Evolutionary conservation across 2,329 filamentous ascomycete genomes (phyloP), one percentile per base, ranked within the genome.

Genomic region (Fusarium stilboides): DNA sequence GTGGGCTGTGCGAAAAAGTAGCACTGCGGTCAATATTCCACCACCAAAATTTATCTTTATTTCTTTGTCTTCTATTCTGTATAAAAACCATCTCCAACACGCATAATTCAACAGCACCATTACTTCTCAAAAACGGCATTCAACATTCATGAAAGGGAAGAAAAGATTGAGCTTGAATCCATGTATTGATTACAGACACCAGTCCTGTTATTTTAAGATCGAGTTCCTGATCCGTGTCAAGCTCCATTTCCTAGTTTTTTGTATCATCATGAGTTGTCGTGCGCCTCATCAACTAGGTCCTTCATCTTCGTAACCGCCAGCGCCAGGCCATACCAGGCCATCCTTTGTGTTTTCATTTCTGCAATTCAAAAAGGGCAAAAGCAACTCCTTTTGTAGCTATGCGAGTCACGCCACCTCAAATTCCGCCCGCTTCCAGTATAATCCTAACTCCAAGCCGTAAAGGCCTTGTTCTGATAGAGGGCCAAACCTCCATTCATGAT

Each of bases 371-470:
- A 71, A 50, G 52, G 54, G 42, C 44, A 59, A 72, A 68, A 74
- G 59, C 63, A 63, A 72, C 62, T 63, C 58, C 62, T 62, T 56
- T 58, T 61, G 58, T 50, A 62, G 43, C 59, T 58, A 64, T 57
- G 61, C 46, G 58, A 69, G 62, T 47, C 61, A 56, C 51, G 57
- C 56, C 49, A 62, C 51, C 58, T 31, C 28, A 13, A 70, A 68
- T 51, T 57, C 55, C 63, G 52, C 51, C 69, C 55, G 63, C 71
- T 54, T 70, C 55, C 69, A 71, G 74, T 71, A 68, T 62, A 70
- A 73, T 64, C 73, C 73, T 72, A 75, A 75, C 73, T 75, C 73
- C 73, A 36, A 64, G 70, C 70, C 60, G 15, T 49, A 28, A 34
- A 59, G 61, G 61, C 61, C 60, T 72, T 40, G 26, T 55, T 71